phyloP scores from a whole-genome alignment of 306 rosid species.

The Vigna hirtella region DNA sequence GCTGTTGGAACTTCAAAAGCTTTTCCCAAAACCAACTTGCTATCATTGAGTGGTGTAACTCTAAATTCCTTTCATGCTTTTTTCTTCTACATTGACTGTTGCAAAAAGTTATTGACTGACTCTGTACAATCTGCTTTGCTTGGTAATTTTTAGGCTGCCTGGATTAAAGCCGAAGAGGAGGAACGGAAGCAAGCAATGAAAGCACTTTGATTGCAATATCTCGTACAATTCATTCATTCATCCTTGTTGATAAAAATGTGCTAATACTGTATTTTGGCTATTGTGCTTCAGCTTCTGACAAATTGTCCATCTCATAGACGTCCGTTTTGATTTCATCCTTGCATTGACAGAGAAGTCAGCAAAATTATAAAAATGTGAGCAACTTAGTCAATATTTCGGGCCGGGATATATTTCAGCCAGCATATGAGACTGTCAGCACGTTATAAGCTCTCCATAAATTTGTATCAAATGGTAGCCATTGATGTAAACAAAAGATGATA shows the following conservation, averaged over 20 bases:
- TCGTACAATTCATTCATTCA: neutral
- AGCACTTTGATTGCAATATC: conserved; percentile 34
- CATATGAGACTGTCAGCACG: no score
- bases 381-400: no score
- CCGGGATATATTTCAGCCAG: no score
- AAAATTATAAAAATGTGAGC: neutral
- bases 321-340: neutral
- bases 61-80: neutral
- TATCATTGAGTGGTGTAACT: neutral
- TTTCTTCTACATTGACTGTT: neutral
- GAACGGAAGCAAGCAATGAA: conserved; percentile 59
- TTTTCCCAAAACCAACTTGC: neutral
- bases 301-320: neutral
- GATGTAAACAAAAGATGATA: no score
- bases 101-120: conserved; percentile 42
- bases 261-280: conserved; percentile 4
- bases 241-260: conserved; percentile 33
- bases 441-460: no score
- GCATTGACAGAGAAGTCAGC: neutral
- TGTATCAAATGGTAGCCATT: no score
- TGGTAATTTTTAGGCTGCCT: conserved; percentile 70
- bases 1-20: neutral
- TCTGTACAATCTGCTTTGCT: conserved; percentile 11
- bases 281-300: neutral
- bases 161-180: conserved; percentile 92